phyloP scores from a whole-genome alignment of 495 filamentous ascomycete species.

The Letharia columbiana region DNA sequence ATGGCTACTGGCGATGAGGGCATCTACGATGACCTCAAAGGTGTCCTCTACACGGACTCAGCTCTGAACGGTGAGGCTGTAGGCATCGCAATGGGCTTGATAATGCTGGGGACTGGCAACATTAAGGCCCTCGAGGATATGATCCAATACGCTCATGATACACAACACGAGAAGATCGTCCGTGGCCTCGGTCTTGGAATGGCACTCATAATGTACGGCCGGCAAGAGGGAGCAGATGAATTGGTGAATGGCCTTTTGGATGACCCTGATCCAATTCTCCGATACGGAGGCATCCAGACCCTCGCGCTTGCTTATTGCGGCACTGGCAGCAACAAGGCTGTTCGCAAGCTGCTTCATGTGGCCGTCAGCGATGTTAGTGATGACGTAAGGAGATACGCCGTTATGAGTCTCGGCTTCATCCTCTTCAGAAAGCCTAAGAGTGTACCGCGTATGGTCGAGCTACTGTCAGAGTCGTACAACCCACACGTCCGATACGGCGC shows the following conservation, averaged over 20 bases:
- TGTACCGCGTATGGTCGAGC: slow-evolving; percentile 98
- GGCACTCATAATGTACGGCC: slow-evolving; percentile 96
- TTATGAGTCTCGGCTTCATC: slow-evolving; percentile 97
- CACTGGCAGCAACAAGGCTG: slow-evolving; percentile 95
- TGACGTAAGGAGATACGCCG: slow-evolving; percentile 92
- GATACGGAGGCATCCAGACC: slow-evolving; percentile 99
- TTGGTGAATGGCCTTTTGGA: slow-evolving; percentile 87
- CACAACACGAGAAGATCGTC: slow-evolving; percentile 97
- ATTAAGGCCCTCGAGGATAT: slow-evolving; percentile 85
- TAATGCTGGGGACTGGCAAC: slow-evolving; percentile 95
- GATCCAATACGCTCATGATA: slow-evolving; percentile 96
- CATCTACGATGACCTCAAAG: slow-evolving; percentile 85
- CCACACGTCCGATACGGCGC: slow-evolving; percentile 98
- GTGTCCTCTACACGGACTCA: slow-evolving; percentile 81
- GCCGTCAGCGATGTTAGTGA: slow-evolving; percentile 98
- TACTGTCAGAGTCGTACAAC: slow-evolving; percentile 96
- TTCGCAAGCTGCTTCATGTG: slow-evolving; percentile 91
- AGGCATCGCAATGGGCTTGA: slow-evolving; percentile 87
- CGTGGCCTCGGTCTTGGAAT: slow-evolving; percentile 92
- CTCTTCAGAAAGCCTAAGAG: slow-evolving; percentile 96
- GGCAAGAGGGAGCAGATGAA: slow-evolving; percentile 89
- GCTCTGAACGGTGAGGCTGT: slow-evolving; percentile 96
- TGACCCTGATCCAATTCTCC: slow-evolving; percentile 85
- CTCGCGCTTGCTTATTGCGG: slow-evolving; percentile 96
- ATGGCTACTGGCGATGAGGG: slow-evolving; percentile 90